Percentiles rank a stretch among this genome's conserved stretches.
These are phyloP conservation scores for Fistulifera pelliculosa DNA, from an alignment of 108 stramenopile genomes.

Conservation along the genomic window DNA sequence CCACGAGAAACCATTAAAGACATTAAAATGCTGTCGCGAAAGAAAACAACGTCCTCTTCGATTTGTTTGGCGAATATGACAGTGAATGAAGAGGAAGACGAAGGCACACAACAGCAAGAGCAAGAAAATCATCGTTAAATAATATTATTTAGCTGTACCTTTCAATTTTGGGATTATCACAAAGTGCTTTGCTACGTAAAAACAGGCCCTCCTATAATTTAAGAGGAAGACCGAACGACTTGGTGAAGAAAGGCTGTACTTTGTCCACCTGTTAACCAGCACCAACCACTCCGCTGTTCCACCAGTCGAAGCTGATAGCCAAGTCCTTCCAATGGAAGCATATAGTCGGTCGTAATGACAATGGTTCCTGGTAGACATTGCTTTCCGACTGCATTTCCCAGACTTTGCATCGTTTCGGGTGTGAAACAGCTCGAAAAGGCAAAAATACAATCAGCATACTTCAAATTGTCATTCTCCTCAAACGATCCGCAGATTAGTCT, in stretches of 20 bases:
- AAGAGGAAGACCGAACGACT: slow-evolving; percentile 25
- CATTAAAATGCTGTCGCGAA: slow-evolving; percentile 51
- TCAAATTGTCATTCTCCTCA: slow-evolving; percentile 48
- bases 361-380: slow-evolving; percentile 69
- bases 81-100: neutral
- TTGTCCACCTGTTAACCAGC: slow-evolving; percentile 57
- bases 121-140: too few relatives aligned
- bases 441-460: slow-evolving; percentile 67
- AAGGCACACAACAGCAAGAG: neutral
- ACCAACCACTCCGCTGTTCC: slow-evolving; percentile 52
- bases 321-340: slow-evolving; percentile 26
- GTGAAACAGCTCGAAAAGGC: slow-evolving; percentile 65
- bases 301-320: slow-evolving; percentile 49
- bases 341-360: slow-evolving; percentile 71
- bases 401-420: slow-evolving; percentile 21
- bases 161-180: too few relatives aligned
- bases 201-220: too few relatives aligned
- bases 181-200: too few relatives aligned
- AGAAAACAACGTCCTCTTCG: slow-evolving; percentile 3
- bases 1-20: slow-evolving; percentile 71
- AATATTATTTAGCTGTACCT: too few relatives aligned
- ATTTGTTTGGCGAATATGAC: slow-evolving; percentile 7
- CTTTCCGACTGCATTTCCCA: slow-evolving; percentile 53
- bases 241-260: slow-evolving; percentile 71
- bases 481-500: slow-evolving; percentile 62